Evolutionary conservation across 2,329 filamentous ascomycete genomes (phyloP).

Genomic region (Corynespora cassiicola): DNA sequence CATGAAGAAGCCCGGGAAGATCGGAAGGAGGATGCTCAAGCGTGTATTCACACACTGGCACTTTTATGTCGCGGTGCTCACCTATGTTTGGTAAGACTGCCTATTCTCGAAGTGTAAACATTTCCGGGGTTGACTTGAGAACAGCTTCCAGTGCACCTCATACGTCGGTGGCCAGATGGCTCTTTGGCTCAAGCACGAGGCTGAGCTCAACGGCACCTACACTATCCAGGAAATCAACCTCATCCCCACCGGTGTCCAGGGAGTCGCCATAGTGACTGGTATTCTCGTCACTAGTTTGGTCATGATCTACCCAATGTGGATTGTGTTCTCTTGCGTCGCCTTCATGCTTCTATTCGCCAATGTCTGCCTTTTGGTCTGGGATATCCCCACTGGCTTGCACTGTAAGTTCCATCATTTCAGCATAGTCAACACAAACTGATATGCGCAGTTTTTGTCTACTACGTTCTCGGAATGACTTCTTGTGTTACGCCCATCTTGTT

Average conservation of each 20-base stretch:
- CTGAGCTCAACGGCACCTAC: slow-evolving; percentile 38
- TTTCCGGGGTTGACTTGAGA: slow-evolving; percentile 2
- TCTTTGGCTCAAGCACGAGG: slow-evolving; percentile 57
- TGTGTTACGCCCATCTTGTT: slow-evolving; percentile 33
- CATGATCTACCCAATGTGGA: slow-evolving; percentile 56
- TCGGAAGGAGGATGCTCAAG: slow-evolving; percentile 52
- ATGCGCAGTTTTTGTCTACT: slow-evolving; percentile 26
- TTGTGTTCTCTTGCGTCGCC: slow-evolving; percentile 50
- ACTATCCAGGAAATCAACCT: slow-evolving; percentile 56
- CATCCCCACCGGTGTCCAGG: slow-evolving; percentile 55
- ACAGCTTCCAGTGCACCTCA: slow-evolving; percentile 29
- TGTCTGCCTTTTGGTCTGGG: slow-evolving; percentile 55
- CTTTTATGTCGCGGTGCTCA: slow-evolving; percentile 55
- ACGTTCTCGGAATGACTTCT: slow-evolving; percentile 29
- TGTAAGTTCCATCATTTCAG: slow-evolving; percentile 17
- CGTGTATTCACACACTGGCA: slow-evolving; percentile 54
- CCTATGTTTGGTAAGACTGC: slow-evolving; percentile 54
- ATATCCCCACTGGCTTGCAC: slow-evolving; percentile 50
- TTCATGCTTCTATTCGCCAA: slow-evolving; percentile 48
- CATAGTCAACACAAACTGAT: slow-evolving; percentile 2
- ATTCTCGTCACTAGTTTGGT: slow-evolving; percentile 57
- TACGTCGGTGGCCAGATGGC: slow-evolving; percentile 57
- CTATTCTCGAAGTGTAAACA: slow-evolving; percentile 6
- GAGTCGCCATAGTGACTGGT: slow-evolving; percentile 53
- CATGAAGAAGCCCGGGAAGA: slow-evolving; percentile 43